phyloP scores from a whole-genome alignment of 129 eudicot species.

The Erigeron canadensis region DNA sequence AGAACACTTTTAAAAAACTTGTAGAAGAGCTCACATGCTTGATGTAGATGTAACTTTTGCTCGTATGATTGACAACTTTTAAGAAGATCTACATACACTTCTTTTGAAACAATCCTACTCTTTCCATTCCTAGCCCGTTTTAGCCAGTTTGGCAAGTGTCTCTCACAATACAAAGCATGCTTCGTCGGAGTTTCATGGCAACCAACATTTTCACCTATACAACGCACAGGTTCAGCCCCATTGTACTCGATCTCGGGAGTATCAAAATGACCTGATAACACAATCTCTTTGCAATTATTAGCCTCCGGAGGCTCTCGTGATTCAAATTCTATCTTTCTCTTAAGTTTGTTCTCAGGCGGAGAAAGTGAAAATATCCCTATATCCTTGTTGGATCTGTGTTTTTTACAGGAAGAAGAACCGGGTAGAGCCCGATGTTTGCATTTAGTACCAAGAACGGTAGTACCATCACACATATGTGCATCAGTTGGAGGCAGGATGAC shows the following conservation, averaged over 20 bases:
- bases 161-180: constrained; percentile 80
- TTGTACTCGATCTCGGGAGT: constrained; percentile 24
- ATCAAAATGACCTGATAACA: constrained; percentile 38
- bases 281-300: constrained; percentile 51
- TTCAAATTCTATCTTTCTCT: constrained; percentile 59
- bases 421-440: constrained; percentile 84
- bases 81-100: constrained; percentile 80
- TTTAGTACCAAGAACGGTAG: constrained; percentile 88
- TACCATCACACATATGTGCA: constrained; percentile 82
- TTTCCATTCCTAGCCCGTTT: constrained; percentile 99
- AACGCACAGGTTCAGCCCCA: constrained; percentile 38
- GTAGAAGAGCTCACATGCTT: constrained; percentile 95
- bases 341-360: constrained; percentile 51
- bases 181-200: constrained; percentile 69
- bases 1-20: constrained; percentile 74
- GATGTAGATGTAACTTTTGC: constrained; percentile 72
- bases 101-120: constrained; percentile 89
- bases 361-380: constrained; percentile 22
- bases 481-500: constrained; percentile 42
- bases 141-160: constrained; percentile 95
- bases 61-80: constrained; percentile 61
- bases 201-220: constrained; percentile 59
- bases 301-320: constrained; percentile 20
- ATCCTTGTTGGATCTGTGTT: constrained; percentile 66
- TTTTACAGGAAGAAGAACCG: constrained; percentile 83